Evolutionary conservation across 2,329 filamentous ascomycete species (phyloP), one percentile per base, ranked within the genome.

Genomic region (Periconia sp.): DNA sequence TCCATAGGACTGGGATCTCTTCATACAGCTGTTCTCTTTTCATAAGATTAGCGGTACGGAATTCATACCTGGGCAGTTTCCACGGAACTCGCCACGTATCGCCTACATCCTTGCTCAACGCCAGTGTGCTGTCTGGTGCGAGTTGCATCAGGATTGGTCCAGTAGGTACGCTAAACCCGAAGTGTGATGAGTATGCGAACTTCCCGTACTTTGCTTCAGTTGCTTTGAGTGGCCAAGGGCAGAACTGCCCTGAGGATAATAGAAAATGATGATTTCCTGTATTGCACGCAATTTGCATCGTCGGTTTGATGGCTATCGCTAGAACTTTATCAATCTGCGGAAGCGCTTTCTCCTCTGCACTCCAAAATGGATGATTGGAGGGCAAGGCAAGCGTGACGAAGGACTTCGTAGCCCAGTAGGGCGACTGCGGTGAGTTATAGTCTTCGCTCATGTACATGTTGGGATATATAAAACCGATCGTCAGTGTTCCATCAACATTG

Each of bases 401-500:
- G 0, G 77, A 76, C 52, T 84, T 84, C 19, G 83, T 64, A 8
- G 75, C 77, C 82, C 81, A 84, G 59, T 83, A 84, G 0, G 76
- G 72, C 0, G 81, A 83, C 54, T 84, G 81, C 0, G 81, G 80
- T 1, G 81, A 84, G 60, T 84, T 84, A 63, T 84, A 84, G 56
- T 82, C 79, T 60, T 84, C 82, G 35, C 73, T 71, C 74, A 84
- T 76, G 58, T 78, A 83, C 77, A 82, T 82, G 56, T 83, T 83
- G 10, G 74, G 74, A 37, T 75, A 77, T 1, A 70, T 60, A 47
- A 74, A 79, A 11, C 74, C 81, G 35, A 82, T 80, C 2, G 76
- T 82, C 17, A 83, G 42, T 0, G 79, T 81, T 0, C 80, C 80
- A 51, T 83, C 80, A 0, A 71, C 35, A 46, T 78, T 69, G 63